Percentiles rank a stretch among this genome's conserved stretches.
Evolutionary conservation across 306 rosid species (phyloP).

Genomic region (Cucumis cinereus): DNA sequence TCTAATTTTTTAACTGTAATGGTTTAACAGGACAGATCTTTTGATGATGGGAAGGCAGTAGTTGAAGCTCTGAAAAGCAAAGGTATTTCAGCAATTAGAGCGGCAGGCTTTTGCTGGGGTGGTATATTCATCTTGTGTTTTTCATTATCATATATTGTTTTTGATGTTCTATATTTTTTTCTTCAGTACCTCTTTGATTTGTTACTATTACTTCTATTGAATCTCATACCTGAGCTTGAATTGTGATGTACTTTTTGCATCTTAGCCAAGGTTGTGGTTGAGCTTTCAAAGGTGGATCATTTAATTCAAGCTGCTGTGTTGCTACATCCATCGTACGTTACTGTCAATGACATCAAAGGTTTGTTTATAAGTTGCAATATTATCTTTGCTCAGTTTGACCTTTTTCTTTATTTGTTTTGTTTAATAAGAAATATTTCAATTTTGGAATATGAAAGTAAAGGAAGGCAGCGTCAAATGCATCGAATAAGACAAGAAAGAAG

Average conservation of each 20-base stretch:
- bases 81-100: constrained; percentile 52
- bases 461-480: background rate
- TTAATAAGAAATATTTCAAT: background rate
- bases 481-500: background rate
- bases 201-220: background rate
- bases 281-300: constrained; percentile 26
- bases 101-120: constrained; percentile 63
- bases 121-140: constrained; percentile 16
- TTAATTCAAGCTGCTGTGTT: constrained; percentile 44
- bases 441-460: background rate
- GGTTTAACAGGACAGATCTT: constrained; percentile 35
- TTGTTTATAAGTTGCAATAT: constrained; percentile 9
- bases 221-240: background rate
- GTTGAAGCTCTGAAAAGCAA: constrained; percentile 37
- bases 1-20: no score
- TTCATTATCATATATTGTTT: background rate
- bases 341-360: constrained; percentile 54
- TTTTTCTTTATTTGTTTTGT: background rate
- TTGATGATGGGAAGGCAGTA: constrained; percentile 36
- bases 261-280: constrained; percentile 62
- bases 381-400: background rate
- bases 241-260: background rate
- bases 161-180: background rate
- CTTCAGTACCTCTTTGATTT: background rate
- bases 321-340: constrained; percentile 50